Evolutionary conservation across 1,284 basidiomycete species (phyloP).

Genomic region (Cryptococcus sp.): DNA sequence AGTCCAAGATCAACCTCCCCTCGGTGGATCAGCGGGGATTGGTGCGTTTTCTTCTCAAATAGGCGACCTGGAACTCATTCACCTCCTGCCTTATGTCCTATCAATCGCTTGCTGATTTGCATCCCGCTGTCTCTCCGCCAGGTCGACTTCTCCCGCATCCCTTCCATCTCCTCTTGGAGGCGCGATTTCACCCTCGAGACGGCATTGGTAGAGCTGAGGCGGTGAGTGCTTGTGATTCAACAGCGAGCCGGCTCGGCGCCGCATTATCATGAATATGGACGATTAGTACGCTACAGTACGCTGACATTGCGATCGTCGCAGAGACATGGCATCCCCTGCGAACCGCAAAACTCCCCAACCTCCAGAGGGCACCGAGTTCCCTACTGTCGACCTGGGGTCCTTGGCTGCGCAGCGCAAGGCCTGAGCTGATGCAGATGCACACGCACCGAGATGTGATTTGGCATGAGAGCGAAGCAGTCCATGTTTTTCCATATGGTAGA

Average conservation of each 20-base stretch:
- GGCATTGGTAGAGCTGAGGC: conserved; percentile 84
- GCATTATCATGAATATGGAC: conserved; percentile 7
- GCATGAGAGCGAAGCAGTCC: neutral
- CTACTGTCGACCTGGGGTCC: conserved; percentile 44
- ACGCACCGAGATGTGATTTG: neutral
- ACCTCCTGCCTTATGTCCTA: no score
- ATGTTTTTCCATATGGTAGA: no score
- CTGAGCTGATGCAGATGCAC: conserved; percentile 8
- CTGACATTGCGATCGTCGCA: conserved; percentile 43
- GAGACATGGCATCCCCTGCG: conserved; percentile 88
- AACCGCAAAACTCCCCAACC: conserved; percentile 96
- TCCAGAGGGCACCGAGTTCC: conserved; percentile 70
- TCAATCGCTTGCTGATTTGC: no score
- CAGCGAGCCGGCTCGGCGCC: neutral
- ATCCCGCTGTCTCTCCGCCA: conserved; percentile 25
- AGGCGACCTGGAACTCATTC: neutral
- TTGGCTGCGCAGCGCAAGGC: conserved; percentile 43
- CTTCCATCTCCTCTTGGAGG: conserved; percentile 72
- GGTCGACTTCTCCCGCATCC: conserved; percentile 71
- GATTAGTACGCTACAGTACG: no score
- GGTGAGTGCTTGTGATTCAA: conserved; percentile 58
- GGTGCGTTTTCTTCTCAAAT: conserved; percentile 34
- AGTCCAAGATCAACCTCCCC: conserved; percentile 92
- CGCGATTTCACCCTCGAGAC: conserved; percentile 78
- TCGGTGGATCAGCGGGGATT: conserved; percentile 78